These are phyloP conservation scores for Tetrahymena borealis DNA, from an alignment of 73 alveolate species.

Conservation along the genomic window DNA sequence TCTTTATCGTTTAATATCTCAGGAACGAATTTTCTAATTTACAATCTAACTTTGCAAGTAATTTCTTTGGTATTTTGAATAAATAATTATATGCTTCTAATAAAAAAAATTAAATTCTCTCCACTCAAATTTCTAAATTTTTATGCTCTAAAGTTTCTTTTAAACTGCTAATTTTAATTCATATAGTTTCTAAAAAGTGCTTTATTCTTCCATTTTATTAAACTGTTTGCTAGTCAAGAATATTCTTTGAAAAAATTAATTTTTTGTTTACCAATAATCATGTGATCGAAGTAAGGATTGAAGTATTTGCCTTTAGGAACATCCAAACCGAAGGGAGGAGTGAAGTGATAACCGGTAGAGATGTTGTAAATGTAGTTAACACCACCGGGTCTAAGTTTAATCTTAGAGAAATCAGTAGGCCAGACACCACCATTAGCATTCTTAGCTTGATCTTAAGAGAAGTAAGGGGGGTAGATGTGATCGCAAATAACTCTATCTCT, in stretches of 20 bases:
- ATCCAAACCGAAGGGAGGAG: constrained; percentile 86
- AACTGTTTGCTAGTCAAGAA: not conserved
- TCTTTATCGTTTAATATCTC: too few relatives aligned
- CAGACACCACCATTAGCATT: constrained; percentile 88
- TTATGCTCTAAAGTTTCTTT: too few relatives aligned
- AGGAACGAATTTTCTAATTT: too few relatives aligned
- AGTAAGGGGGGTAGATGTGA: constrained; percentile 85
- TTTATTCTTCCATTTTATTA: not conserved
- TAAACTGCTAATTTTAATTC: too few relatives aligned
- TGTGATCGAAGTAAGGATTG: constrained; percentile 93
- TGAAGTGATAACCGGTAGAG: constrained; percentile 88
- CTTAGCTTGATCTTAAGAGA: constrained; percentile 90
- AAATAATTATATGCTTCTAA: too few relatives aligned
- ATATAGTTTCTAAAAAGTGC: too few relatives aligned
- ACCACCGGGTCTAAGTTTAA: constrained; percentile 78
- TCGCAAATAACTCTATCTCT: constrained; percentile 86
- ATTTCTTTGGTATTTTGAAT: too few relatives aligned
- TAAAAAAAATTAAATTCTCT: too few relatives aligned
- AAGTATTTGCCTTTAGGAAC: constrained; percentile 87
- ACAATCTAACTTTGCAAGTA: too few relatives aligned
- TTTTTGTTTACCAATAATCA: constrained; percentile 59
- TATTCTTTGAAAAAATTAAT: not conserved
- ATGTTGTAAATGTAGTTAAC: constrained; percentile 78
- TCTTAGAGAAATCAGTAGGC: constrained; percentile 90
- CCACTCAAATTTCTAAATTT: too few relatives aligned